A percentile compares a stretch with the other conserved stretches of the same genome.
phyloP scores from a whole-genome alignment of 345 rosid genomes.

The Luvunga scandens region DNA sequence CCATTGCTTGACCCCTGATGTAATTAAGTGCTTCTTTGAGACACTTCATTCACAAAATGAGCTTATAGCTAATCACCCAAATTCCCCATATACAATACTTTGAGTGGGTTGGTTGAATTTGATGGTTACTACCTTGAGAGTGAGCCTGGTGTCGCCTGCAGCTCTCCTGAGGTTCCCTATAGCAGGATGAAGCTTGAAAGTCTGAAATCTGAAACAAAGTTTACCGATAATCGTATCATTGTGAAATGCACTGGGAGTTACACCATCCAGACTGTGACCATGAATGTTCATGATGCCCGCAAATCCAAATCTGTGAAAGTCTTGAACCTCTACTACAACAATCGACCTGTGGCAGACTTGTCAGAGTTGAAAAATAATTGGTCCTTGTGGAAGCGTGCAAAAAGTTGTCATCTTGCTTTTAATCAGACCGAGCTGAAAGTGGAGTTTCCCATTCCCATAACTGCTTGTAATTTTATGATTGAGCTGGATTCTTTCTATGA shows the following conservation, averaged over 20 bases:
- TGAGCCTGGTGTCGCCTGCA: constrained; percentile 98
- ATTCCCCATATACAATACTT: constrained; percentile 90
- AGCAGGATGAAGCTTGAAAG: constrained; percentile 98
- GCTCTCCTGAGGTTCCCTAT: constrained; percentile 98
- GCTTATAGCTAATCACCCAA: constrained; percentile 97
- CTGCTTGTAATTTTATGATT: constrained; percentile 99
- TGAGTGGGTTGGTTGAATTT: constrained; percentile 91
- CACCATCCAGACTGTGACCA: constrained; percentile 90
- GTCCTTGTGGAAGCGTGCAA: constrained; percentile 98
- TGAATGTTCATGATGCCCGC: constrained; percentile 99
- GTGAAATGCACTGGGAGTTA: constrained; percentile 99
- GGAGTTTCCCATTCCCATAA: constrained; percentile 96
- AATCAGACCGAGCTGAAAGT: constrained; percentile 98
- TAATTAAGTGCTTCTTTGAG: constrained; percentile 78
- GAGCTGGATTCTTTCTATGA: constrained; percentile 99
- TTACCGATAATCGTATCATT: constrained; percentile 94
- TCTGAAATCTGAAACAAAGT: constrained; percentile 96
- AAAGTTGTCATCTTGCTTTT: constrained; percentile 94
- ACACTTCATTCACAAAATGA: constrained; percentile 92
- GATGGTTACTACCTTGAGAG: constrained; percentile 99
- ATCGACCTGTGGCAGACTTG: constrained; percentile 93
- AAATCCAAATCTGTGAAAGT: constrained; percentile 98
- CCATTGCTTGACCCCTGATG: constrained; percentile 75
- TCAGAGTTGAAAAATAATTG: constrained; percentile 97
- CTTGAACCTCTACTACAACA: constrained; percentile 90